Conservation (phyloP, 345 rosid genomes). For the Passiflora organensis region DNA sequence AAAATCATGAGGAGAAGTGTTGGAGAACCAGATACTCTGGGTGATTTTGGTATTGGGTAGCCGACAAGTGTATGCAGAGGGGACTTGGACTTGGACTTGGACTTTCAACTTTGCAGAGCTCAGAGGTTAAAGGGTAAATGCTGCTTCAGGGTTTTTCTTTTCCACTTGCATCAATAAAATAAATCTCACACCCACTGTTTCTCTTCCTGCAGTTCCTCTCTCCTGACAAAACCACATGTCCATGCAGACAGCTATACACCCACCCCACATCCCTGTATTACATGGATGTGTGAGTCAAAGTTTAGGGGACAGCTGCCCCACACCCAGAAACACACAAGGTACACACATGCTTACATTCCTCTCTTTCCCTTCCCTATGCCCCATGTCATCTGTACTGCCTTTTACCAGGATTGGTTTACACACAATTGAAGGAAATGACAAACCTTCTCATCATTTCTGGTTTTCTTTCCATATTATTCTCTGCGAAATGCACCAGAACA, state of each 20-base stretch:
- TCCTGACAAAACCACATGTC: constrained; percentile 61
- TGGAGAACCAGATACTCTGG: neutral
- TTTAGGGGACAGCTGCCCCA: constrained; percentile 34
- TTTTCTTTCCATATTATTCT: constrained; percentile 37
- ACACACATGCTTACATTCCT: neutral
- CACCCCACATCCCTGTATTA: constrained; percentile 49
- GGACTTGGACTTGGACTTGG: too few species aligned
- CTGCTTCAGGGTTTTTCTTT: neutral
- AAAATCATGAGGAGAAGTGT: neutral
- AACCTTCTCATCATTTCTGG: constrained; percentile 25
- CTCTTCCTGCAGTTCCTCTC: neutral
- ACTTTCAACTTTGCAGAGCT: neutral
- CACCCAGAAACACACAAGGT: too few species aligned
- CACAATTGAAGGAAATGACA: constrained; percentile 14
- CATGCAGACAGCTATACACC: constrained; percentile 51
- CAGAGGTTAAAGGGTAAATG: neutral
- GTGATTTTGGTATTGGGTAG: neutral
- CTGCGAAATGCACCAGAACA: constrained; percentile 14
- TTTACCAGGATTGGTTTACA: constrained; percentile 4
- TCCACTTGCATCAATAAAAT: too few species aligned
- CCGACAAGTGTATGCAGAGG: too few species aligned
- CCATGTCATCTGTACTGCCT: constrained; percentile 13
- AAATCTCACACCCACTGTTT: neutral
- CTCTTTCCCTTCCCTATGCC: constrained; percentile 11
- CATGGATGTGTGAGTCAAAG: constrained; percentile 48